Conservation (phyloP, 805 yeast species). For the Nakazawaea wickerhamii region DNA sequence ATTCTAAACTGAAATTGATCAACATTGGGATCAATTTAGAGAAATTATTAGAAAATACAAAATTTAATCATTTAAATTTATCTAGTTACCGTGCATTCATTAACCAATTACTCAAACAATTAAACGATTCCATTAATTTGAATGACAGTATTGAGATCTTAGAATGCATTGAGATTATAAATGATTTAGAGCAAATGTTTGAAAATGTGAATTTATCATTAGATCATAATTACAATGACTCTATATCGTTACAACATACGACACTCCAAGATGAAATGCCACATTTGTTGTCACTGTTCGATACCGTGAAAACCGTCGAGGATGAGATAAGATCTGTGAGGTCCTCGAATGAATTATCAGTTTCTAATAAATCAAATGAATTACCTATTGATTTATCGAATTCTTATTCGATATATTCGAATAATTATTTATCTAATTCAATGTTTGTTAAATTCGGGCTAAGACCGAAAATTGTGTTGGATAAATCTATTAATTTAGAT, state of each 20-base stretch:
- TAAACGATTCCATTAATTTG: conserved; percentile 46
- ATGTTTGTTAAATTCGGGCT: too few species aligned
- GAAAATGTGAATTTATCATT: too few species aligned
- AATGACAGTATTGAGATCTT: conserved; percentile 54
- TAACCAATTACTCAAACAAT: conserved; percentile 49
- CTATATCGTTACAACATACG: conserved; percentile 45
- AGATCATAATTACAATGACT: too few species aligned
- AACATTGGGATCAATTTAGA: conserved; percentile 61
- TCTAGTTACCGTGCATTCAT: conserved; percentile 56
- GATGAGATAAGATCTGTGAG: conserved; percentile 46
- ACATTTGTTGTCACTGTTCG: conserved; percentile 58
- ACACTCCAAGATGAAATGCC: conserved; percentile 64
- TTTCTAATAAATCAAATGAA: too few species aligned
- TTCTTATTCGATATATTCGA: too few species aligned
- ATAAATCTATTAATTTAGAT: too few species aligned
- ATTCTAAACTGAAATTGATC: conserved; percentile 61
- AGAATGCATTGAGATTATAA: conserved; percentile 62
- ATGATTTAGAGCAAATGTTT: conserved; percentile 72
- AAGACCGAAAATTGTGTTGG: too few species aligned
- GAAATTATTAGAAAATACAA: conserved; percentile 25
- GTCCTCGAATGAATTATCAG: too few species aligned
- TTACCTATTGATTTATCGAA: too few species aligned
- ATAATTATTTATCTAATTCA: too few species aligned
- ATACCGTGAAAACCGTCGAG: conserved; percentile 53
- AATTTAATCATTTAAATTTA: conserved; percentile 38